A percentile compares a stretch with the other conserved stretches of the same genome.
Conservation (phyloP, 371 early-diverging fungal genomes). For the Chytridium lagenaria region DNA sequence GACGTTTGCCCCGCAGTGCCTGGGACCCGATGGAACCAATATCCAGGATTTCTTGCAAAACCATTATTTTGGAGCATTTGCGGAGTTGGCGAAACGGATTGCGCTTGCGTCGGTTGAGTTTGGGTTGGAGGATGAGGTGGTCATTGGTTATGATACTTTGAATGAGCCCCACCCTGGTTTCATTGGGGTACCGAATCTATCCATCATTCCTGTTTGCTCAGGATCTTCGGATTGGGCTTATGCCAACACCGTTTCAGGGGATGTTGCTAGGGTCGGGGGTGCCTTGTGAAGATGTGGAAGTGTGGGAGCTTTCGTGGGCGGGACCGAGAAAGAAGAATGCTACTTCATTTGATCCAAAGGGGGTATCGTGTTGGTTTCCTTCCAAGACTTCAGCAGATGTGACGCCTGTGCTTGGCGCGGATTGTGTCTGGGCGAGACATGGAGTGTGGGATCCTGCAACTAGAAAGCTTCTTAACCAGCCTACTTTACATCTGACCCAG, state of each 20-base stretch:
- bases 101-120: background rate
- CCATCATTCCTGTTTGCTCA: constrained; percentile 59
- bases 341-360: constrained; percentile 32
- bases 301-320: constrained; percentile 33
- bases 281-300: constrained; percentile 31
- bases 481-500: constrained; percentile 70
- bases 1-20: constrained; percentile 57
- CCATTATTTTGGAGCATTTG: constrained; percentile 62
- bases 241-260: constrained; percentile 72
- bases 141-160: constrained; percentile 77
- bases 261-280: constrained; percentile 65
- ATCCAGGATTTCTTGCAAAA: constrained; percentile 75
- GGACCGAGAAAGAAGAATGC: constrained; percentile 39
- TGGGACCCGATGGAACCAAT: constrained; percentile 22
- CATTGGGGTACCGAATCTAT: constrained; percentile 65
- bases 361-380: constrained; percentile 44
- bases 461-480: constrained; percentile 54
- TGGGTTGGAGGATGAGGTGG: constrained; percentile 59
- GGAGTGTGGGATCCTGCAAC: constrained; percentile 55
- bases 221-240: constrained; percentile 69
- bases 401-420: no score
- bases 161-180: constrained; percentile 79
- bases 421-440: constrained; percentile 54
- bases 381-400: background rate
- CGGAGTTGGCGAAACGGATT: constrained; percentile 43